Percentiles rank a stretch among this genome's conserved stretches.
These are phyloP conservation scores for Ogataea methylovora DNA, from an alignment of 805 yeast species.

Conservation along the genomic window DNA sequence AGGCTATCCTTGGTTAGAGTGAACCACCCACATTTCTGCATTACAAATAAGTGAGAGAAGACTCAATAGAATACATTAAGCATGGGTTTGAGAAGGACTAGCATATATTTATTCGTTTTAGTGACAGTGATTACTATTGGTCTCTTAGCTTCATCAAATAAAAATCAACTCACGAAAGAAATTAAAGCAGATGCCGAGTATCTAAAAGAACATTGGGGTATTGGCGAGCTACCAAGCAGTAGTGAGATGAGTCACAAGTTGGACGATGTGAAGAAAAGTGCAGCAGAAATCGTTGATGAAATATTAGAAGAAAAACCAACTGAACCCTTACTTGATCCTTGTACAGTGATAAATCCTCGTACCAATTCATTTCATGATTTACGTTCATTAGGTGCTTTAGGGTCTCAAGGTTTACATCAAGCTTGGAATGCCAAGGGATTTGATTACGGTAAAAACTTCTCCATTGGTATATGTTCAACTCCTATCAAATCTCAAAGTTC, in stretches of 20 bases:
- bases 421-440: conserved; percentile 68
- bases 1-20: too few species aligned
- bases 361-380: conserved; percentile 61
- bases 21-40: too few species aligned
- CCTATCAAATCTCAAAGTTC: conserved; percentile 27
- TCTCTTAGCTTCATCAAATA: background rate
- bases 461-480: conserved; percentile 64
- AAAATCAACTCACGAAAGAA: background rate
- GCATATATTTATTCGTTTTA: too few species aligned
- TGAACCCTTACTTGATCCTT: conserved; percentile 55
- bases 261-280: background rate
- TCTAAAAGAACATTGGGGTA: background rate
- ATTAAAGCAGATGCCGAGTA: conserved; percentile 1
- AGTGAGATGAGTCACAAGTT: background rate
- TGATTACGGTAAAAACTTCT: conserved; percentile 66
- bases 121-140: background rate
- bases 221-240: background rate
- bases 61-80: too few species aligned
- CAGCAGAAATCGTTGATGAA: too few species aligned
- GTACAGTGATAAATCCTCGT: conserved; percentile 59
- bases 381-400: conserved; percentile 26
- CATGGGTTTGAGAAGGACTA: too few species aligned
- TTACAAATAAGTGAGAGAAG: too few species aligned
- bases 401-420: conserved; percentile 22
- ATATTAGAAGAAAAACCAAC: too few species aligned